Percentiles rank a stretch among this genome's conserved stretches.
These are phyloP conservation scores for Yamadazyma sp. DNA, from an alignment of 805 yeast genomes.

Conservation along the genomic window DNA sequence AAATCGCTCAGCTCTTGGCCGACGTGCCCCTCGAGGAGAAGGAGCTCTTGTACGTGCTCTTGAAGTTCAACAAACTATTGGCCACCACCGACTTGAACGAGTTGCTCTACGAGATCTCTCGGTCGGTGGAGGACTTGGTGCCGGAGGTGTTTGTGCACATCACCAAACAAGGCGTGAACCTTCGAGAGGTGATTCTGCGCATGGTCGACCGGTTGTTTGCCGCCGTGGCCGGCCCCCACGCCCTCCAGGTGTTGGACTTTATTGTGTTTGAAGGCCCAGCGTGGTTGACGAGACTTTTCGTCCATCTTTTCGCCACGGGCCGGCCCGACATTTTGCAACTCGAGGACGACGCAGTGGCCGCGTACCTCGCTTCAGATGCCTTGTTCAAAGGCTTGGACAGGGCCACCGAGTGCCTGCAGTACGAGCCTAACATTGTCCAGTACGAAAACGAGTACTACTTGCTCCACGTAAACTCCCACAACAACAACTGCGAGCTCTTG, in stretches of 20 bases:
- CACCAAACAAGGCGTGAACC: conserved; percentile 35
- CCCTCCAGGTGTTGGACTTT: conserved; percentile 29
- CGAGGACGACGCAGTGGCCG: conserved; percentile 26
- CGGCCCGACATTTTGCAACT: conserved; percentile 18
- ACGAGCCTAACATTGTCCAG: conserved; percentile 28
- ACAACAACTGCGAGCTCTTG: conserved; percentile 34
- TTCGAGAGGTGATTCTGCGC: conserved; percentile 18
- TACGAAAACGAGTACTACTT: conserved; percentile 41
- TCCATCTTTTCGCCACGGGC: conserved; percentile 22
- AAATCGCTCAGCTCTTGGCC: conserved; percentile 1
- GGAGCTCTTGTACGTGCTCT: conserved; percentile 33
- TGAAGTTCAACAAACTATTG: conserved; percentile 31
- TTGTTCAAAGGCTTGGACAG: conserved; percentile 16
- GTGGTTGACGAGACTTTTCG: conserved; percentile 29
- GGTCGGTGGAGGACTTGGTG: conserved; percentile 37
- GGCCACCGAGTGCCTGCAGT: conserved; percentile 15
- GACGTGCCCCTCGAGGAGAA: conserved; percentile 16
- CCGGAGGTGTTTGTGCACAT: conserved; percentile 31
- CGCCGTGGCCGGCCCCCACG: not conserved
- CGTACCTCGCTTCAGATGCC: conserved; percentile 20
- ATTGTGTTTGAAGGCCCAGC: conserved; percentile 42
- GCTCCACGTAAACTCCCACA: conserved; percentile 37
- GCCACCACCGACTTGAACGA: conserved; percentile 29
- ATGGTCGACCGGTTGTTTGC: conserved; percentile 8
- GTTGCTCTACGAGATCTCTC: conserved; percentile 33